These are phyloP conservation scores for Sutorius eximius DNA, from an alignment of 1,284 basidiomycete species.

Conservation along the genomic window DNA sequence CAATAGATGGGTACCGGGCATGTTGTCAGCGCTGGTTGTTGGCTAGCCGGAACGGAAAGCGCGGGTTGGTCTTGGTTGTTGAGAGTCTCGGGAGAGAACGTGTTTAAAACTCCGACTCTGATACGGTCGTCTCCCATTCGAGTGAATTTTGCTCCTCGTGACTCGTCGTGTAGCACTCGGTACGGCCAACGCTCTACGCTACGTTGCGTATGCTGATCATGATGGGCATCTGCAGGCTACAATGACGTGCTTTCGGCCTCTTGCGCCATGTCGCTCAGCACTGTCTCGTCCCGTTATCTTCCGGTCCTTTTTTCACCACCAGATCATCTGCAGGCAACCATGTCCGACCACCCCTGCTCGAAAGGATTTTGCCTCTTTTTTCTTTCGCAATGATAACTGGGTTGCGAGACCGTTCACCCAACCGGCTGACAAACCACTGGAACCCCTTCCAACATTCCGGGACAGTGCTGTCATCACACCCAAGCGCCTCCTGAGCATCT, in stretches of 20 bases:
- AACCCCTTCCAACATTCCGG: conserved; percentile 19
- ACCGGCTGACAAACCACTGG: conserved; percentile 6
- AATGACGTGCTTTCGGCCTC: conserved; percentile 21
- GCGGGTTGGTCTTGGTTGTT: background rate
- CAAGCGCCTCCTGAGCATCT: conserved; percentile 61
- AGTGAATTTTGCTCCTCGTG: background rate
- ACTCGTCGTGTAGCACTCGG: background rate
- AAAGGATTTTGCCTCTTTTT: conserved; percentile 53
- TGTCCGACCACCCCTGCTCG: conserved; percentile 15
- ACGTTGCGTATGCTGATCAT: background rate
- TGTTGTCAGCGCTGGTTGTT: conserved; percentile 31
- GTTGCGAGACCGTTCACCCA: conserved; percentile 16
- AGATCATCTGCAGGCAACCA: background rate
- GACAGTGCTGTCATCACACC: conserved; percentile 47
- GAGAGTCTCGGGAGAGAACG: background rate
- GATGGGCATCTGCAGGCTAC: conserved; percentile 5
- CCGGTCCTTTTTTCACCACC: conserved; percentile 12
- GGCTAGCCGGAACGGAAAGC: conserved; percentile 11
- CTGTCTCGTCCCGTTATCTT: conserved; percentile 8
- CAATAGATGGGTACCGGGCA: conserved; percentile 85
- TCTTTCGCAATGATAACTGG: conserved; percentile 59
- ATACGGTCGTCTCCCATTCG: conserved; percentile 5
- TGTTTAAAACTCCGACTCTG: conserved; percentile 34
- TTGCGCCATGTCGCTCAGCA: conserved; percentile 13
- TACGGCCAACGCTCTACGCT: background rate